phyloP scores from a whole-genome alignment of 1,139 yeast species.

The Pichia sp. region DNA sequence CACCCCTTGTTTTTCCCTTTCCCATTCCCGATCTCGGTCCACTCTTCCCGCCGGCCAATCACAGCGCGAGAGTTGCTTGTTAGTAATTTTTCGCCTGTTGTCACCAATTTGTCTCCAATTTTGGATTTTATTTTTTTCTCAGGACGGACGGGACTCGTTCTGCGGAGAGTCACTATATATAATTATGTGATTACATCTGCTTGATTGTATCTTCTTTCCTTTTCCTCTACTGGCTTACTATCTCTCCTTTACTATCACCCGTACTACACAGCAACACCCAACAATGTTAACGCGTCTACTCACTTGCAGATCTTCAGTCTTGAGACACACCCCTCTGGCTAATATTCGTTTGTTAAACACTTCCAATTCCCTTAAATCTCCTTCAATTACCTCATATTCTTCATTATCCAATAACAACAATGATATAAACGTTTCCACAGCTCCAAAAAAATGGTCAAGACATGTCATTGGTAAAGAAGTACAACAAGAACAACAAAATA shows the following conservation, averaged over 20 bases:
- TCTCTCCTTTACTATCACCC: neutral
- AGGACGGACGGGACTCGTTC: too few relatives aligned
- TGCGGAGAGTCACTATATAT: too few relatives aligned
- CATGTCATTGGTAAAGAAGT: slow-evolving; percentile 18
- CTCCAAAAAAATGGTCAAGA: slow-evolving; percentile 22
- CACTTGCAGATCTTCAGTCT: neutral
- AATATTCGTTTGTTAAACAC: slow-evolving; percentile 3
- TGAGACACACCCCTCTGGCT: neutral
- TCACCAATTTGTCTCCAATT: neutral
- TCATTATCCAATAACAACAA: neutral
- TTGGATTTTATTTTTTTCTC: too few relatives aligned
- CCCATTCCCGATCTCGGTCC: neutral
- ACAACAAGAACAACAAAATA: neutral
- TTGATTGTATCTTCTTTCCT: neutral
- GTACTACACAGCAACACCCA: neutral
- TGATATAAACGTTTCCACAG: neutral
- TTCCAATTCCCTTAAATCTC: neutral
- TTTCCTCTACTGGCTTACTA: too few relatives aligned
- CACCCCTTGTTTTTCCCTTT: neutral
- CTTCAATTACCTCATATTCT: neutral
- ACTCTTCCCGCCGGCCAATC: neutral
- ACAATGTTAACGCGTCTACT: neutral
- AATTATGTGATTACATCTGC: neutral
- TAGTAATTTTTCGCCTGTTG: neutral
- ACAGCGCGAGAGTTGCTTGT: neutral